Conservation (phyloP, 2,329 filamentous ascomycete species). For the Exophiala spinifera region DNA sequence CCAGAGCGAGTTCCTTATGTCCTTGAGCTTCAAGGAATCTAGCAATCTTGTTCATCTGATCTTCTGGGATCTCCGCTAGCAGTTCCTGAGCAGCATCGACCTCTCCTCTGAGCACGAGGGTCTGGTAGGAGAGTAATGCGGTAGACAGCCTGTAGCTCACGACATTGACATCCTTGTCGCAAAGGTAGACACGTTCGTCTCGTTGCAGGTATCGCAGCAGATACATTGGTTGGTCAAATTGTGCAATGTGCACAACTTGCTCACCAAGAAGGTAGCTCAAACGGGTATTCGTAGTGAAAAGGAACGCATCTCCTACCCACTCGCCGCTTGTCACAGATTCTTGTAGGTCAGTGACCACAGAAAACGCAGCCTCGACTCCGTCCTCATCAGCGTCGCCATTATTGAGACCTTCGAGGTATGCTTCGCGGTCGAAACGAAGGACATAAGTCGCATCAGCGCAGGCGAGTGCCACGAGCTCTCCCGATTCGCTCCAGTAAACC, state of each 20-base stretch:
- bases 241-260: constrained; percentile 94
- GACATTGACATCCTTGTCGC: constrained; percentile 91
- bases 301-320: constrained; percentile 98
- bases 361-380: constrained; percentile 92
- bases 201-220: constrained; percentile 91
- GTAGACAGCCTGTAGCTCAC: constrained; percentile 89
- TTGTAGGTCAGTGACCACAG: constrained; percentile 92
- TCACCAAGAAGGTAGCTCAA: constrained; percentile 97
- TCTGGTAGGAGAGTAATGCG: constrained; percentile 94
- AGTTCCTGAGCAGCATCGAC: constrained; percentile 87
- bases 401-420: constrained; percentile 79
- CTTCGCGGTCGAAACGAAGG: constrained; percentile 83
- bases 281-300: constrained; percentile 97
- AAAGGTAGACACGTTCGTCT: constrained; percentile 91
- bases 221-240: constrained; percentile 95
- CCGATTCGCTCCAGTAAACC: constrained; percentile 97
- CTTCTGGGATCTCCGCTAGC: constrained; percentile 76
- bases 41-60: constrained; percentile 97
- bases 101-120: constrained; percentile 86
- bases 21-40: constrained; percentile 96
- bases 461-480: constrained; percentile 86
- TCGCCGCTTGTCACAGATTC: constrained; percentile 91
- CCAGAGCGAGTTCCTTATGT: constrained; percentile 90
- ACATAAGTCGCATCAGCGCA: constrained; percentile 97
- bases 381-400: constrained; percentile 80